phyloP scores from a whole-genome alignment of 129 eudicot species.

The Glebionis coronaria region DNA sequence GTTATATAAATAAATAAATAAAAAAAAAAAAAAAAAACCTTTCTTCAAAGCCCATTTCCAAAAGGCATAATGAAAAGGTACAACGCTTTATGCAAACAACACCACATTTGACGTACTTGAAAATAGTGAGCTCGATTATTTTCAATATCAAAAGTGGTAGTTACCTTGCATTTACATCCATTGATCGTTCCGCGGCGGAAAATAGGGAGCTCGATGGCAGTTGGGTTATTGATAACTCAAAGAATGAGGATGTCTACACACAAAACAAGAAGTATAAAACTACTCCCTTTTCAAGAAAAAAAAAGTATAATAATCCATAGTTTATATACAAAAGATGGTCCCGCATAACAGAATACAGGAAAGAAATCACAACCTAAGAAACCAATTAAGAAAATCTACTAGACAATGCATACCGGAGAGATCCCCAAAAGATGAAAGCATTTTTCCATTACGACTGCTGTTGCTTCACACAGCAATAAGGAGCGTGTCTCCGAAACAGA shows the following conservation, averaged over 20 bases:
- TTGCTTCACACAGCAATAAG: conserved; percentile 1
- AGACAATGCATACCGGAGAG: not conserved
- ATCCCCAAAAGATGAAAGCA: not conserved
- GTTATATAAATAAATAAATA: no score
- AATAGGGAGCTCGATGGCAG: not conserved
- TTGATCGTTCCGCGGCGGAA: no score
- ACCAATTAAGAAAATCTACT: not conserved
- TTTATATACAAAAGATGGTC: not conserved
- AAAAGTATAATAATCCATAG: not conserved
- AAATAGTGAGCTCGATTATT: not conserved
- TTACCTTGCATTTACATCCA: not conserved
- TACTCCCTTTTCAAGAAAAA: not conserved
- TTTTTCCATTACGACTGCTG: not conserved
- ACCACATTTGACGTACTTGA: not conserved
- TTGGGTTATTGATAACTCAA: not conserved
- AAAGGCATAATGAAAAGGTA: not conserved
- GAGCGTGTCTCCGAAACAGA: not conserved
- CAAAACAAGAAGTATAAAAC: not conserved
- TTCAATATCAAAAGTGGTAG: not conserved
- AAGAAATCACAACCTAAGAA: not conserved
- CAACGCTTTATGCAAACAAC: not conserved
- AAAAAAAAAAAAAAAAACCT: no score
- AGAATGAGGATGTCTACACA: not conserved
- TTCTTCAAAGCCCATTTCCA: not conserved
- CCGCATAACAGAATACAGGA: not conserved